Evolutionary conservation across 495 filamentous ascomycete species (phyloP).

Genomic region (Penicillium subrubescens): DNA sequence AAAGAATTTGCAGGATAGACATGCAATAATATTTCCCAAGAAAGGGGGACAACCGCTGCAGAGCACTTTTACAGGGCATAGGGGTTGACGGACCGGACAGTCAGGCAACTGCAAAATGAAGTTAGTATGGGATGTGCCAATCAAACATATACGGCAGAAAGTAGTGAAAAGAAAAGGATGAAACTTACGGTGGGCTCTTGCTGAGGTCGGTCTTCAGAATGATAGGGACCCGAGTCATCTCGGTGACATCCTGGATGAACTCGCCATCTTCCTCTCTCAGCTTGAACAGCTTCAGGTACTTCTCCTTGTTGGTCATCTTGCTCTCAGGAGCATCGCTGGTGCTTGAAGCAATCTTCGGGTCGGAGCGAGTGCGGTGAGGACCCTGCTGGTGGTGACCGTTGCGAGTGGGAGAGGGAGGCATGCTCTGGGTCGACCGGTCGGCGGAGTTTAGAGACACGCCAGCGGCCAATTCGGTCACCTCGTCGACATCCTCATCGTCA

Average conservation of each 20-base stretch:
- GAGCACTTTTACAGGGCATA: conserved; percentile 70
- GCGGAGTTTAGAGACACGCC: conserved; percentile 77
- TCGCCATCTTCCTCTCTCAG: conserved; percentile 91
- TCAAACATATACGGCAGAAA: not conserved
- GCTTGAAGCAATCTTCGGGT: conserved; percentile 82
- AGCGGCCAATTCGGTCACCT: conserved; percentile 79
- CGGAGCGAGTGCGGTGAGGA: conserved; percentile 87
- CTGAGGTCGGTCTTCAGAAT: conserved; percentile 96
- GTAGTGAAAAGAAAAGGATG: not conserved
- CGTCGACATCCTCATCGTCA: conserved; percentile 89
- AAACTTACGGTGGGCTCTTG: conserved; percentile 97
- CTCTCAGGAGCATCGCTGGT: conserved; percentile 70
- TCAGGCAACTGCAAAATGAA: conserved; percentile 74
- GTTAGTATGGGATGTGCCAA: not conserved
- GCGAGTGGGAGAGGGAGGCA: conserved; percentile 87
- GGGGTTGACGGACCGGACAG: conserved; percentile 95
- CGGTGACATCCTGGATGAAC: conserved; percentile 95
- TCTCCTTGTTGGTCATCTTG: conserved; percentile 90
- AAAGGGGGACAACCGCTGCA: conserved; percentile 18
- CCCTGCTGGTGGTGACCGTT: conserved; percentile 68
- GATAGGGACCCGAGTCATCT: conserved; percentile 95
- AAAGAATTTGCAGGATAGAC: conserved; percentile 31
- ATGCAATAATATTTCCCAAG: conserved; percentile 35
- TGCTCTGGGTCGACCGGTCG: conserved; percentile 91
- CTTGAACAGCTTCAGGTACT: conserved; percentile 87